These are phyloP conservation scores for Populus simonii DNA, from an alignment of 345 rosid genomes.

Conservation along the genomic window DNA sequence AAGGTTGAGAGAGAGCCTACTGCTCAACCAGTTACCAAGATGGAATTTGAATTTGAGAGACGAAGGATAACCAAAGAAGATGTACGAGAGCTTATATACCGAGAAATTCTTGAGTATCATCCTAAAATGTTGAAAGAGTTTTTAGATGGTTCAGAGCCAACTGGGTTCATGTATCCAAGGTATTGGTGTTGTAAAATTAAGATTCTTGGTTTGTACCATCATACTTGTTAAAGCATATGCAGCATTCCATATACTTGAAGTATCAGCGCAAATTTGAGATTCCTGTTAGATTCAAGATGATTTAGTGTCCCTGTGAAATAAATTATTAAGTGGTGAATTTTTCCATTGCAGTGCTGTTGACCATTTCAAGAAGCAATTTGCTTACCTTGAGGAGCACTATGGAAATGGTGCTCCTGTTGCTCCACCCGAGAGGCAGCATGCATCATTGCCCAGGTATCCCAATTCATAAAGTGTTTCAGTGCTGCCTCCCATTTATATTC, in stretches of 20 bases:
- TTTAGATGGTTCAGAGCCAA: slow-evolving; percentile 90
- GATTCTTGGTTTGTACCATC: background rate
- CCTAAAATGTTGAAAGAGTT: slow-evolving; percentile 89
- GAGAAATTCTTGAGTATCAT: slow-evolving; percentile 91
- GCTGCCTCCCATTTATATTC: background rate
- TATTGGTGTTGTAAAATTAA: slow-evolving; percentile 19
- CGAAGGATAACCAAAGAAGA: slow-evolving; percentile 94
- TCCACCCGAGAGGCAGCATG: slow-evolving; percentile 93
- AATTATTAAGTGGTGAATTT: background rate
- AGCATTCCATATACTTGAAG: background rate
- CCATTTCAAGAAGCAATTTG: slow-evolving; percentile 96
- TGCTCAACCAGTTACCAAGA: slow-evolving; percentile 89
- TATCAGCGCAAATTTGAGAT: background rate
- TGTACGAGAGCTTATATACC: slow-evolving; percentile 84
- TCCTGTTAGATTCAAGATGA: background rate
- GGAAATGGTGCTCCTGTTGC: slow-evolving; percentile 72
- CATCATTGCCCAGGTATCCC: slow-evolving; percentile 86
- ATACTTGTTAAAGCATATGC: background rate
- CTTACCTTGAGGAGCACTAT: slow-evolving; percentile 91
- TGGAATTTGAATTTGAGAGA: slow-evolving; percentile 97
- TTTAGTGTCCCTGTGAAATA: background rate
- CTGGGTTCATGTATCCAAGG: slow-evolving; percentile 97
- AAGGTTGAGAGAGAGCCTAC: slow-evolving; percentile 95
- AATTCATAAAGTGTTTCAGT: background rate
- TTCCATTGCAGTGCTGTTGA: slow-evolving; percentile 78